Base-by-base conservation (phyloP, 2,329 filamentous ascomycete species). In the Fusarium miscanthi region DNA sequence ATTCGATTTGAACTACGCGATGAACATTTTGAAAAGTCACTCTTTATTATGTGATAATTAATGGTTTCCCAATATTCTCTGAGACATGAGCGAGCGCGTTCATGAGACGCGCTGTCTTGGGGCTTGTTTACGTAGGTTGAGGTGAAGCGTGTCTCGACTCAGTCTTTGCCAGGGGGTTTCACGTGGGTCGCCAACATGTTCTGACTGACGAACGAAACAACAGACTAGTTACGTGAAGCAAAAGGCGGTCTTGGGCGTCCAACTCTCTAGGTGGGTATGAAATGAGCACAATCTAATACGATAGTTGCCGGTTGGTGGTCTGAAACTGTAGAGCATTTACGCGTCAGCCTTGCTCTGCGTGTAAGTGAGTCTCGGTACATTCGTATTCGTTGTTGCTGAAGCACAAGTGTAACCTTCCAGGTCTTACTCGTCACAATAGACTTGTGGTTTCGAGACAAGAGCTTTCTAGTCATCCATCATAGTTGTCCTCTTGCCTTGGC, bases 41-140 rank as follows among this genome's bases (percentile, higher is more conserved):
- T 42, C 37, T 14, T 40, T 19, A 52, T 27, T 27, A 14, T n/a
- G 23, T 51, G 21, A 21, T 21, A 30, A 27, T 35, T n/a, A 19
- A 49, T 27, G 11, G 41, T 41, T 58, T 51, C n/a, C 12, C 40
- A 30, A 43, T 25, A 46, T n/a, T n/a, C 57, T 35, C n/a, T 30
- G 46, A 70, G 43, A 31, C 23, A 52, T 37, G 37, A 59, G 23
- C 37, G 57, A 61, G 59, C 41, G 64, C 49, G 61, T 54, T 54
- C 62, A 27, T n/a, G 31, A 40, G 61, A 75, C 64, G 69, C 72
- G 74, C 51, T 52, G 42, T 40, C 35, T 72, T 76, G 74, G 73
- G 75, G 74, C 68, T 77, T 76, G 68, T 77, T 77, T 69, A 74
- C 74, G 57, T 67, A 66, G 66, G 59, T 64, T 54, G 61, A 59